Evolutionary conservation across 1,139 yeast species (phyloP).

Genomic region (Taphrina flavorubra): DNA sequence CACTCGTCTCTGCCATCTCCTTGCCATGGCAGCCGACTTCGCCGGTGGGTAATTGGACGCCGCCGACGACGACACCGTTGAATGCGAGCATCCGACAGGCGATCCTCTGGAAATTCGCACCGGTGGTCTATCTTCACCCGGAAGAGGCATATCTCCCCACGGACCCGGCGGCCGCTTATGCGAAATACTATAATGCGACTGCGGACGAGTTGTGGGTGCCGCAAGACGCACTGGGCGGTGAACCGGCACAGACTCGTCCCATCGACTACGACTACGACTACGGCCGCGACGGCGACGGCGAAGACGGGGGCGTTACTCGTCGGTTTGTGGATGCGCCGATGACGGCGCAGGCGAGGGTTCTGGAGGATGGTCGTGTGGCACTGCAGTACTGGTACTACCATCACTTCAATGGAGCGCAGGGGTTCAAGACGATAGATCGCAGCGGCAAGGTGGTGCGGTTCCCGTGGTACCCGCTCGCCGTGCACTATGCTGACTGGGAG

Average conservation of each 20-base stretch:
- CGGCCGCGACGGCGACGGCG: slow-evolving; percentile 4
- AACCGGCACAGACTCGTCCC: background rate
- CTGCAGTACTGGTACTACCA: slow-evolving; percentile 40
- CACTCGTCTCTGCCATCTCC: background rate
- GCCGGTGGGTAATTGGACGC: slow-evolving; percentile 28
- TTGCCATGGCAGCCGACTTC: slow-evolving; percentile 4
- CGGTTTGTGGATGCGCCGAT: slow-evolving; percentile 36
- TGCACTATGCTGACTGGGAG: slow-evolving; percentile 40
- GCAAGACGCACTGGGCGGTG: slow-evolving; percentile 13
- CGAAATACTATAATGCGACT: slow-evolving; percentile 22
- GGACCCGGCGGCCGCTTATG: slow-evolving; percentile 22
- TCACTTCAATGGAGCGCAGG: slow-evolving; percentile 38
- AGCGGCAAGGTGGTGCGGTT: slow-evolving; percentile 29
- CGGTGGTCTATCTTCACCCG: slow-evolving; percentile 34
- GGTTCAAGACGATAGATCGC: slow-evolving; percentile 35
- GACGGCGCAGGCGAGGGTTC: slow-evolving; percentile 34
- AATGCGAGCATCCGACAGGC: slow-evolving; percentile 10
- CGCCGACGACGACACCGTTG: slow-evolving; percentile 24
- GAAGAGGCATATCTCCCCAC: slow-evolving; percentile 37
- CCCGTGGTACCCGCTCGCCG: slow-evolving; percentile 40
- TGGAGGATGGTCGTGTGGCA: slow-evolving; percentile 36
- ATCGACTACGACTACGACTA: too few species aligned
- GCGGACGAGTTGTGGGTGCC: slow-evolving; percentile 38
- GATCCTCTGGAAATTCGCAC: slow-evolving; percentile 21
- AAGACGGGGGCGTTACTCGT: too few species aligned